Evolutionary conservation across 169 alveolate genomes (phyloP).

Genomic region (Eimeria acervulina): DNA sequence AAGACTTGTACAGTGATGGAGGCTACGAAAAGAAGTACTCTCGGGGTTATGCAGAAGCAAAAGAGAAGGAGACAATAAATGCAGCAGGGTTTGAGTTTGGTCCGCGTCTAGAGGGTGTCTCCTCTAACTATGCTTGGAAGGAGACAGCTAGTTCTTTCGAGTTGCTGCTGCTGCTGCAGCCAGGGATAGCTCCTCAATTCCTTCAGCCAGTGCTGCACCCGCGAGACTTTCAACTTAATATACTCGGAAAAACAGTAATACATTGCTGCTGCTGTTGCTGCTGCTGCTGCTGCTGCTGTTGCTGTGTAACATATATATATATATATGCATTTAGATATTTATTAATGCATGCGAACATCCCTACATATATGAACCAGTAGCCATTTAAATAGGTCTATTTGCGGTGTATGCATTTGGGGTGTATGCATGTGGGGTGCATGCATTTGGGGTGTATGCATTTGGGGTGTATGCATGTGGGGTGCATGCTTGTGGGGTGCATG

Average conservation of each 20-base stretch:
- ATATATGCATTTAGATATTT: too few relatives aligned
- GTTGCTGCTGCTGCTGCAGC: too few relatives aligned
- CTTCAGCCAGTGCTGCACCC: not conserved
- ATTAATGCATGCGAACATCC: not conserved
- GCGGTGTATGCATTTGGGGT: not conserved
- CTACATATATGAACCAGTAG: not conserved
- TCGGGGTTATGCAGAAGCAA: not conserved
- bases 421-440: not conserved
- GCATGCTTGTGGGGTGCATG: not conserved
- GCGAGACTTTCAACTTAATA: not conserved
- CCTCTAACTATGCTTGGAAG: conserved; percentile 13
- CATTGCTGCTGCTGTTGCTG: not conserved
- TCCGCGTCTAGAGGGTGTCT: not conserved
- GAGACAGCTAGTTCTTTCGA: not conserved
- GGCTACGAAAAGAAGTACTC: too few relatives aligned
- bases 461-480: not conserved
- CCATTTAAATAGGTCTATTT: not conserved
- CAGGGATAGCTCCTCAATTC: not conserved
- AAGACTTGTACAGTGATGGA: not conserved
- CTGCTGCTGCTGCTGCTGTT: conserved; percentile 6
- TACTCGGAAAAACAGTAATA: not conserved
- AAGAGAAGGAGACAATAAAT: not conserved
- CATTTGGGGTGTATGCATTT: not conserved
- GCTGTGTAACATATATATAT: not conserved
- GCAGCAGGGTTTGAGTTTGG: conserved; percentile 31